Base-by-base conservation (phyloP, 2,329 filamentous ascomycete genomes). In the Hypoxylon sp. region DNA sequence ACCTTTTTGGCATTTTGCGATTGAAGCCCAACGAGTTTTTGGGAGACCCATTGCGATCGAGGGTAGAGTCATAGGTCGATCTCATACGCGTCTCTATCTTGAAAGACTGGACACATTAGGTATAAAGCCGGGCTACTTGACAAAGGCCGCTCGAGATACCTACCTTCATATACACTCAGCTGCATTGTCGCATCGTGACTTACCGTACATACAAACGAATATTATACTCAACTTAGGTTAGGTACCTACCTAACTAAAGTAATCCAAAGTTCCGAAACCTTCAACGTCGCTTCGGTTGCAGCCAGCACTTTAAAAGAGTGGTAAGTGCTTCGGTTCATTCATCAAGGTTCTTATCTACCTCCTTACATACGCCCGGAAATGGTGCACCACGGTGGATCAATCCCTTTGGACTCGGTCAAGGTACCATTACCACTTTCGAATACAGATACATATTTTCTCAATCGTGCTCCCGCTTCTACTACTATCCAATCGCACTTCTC, bases 21-120 rank as follows among this genome's bases (percentile, higher is more conserved):
- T 68, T 65, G 65, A 61, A 63, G 65, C 64, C 66, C 64, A 66
- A 67, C 66, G 49, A 64, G 61, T 67, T 50, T 60, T 64, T 49
- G 53, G 61, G 60, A 56, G 26, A 53, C 22, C n/a, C 3, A 40
- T 60, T 53, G 42, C 51, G 42, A 68, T 68, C 50, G 46, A 20
- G 46, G 36, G 14, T 54, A 38, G 36, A 40, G 36, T 40, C 36
- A 40, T 40, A 40, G 16, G 36, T n/a, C 11, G 36, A 40, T 40
- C 16, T 20, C 36, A 40, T 40, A 16, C 36, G 6, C 2, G 16
- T 20, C 3, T 20, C 16, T 40, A 40, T 40, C 36, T 40, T 1
- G 36, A n/a, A 38, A n/a, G 16, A 8, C 36, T 40, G 16, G 16
- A 40, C 6, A 26, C 24, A 3, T 26, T 40, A 40, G 16, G 20